Conservation (phyloP, 306 rosid species). For the Lablab purpureus region DNA sequence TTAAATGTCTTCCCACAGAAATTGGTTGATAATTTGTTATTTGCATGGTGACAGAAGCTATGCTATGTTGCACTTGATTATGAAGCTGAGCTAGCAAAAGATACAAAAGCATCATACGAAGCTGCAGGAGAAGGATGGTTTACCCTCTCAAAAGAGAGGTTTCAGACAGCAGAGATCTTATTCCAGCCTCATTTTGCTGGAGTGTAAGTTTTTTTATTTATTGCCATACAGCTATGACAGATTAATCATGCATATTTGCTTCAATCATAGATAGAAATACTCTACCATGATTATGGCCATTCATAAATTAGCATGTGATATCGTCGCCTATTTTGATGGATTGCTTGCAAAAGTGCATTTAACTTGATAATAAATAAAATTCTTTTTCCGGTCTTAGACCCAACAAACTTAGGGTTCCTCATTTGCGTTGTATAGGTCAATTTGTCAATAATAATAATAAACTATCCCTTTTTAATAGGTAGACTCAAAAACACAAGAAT, state of each 20-base stretch:
- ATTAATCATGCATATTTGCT: slow-evolving; percentile 11
- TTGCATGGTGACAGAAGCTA: slow-evolving; percentile 63
- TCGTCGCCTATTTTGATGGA: slow-evolving; percentile 15
- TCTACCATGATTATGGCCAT: slow-evolving; percentile 27
- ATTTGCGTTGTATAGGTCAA: slow-evolving; percentile 3
- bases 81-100: slow-evolving; percentile 77
- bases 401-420: not conserved
- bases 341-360: slow-evolving; percentile 18
- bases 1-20: slow-evolving; percentile 30
- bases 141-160: slow-evolving; percentile 86
- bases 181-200: slow-evolving; percentile 87
- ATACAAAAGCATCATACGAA: slow-evolving; percentile 75
- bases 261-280: slow-evolving; percentile 4
- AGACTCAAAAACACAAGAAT: not conserved
- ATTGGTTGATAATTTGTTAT: slow-evolving; percentile 44
- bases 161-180: slow-evolving; percentile 88
- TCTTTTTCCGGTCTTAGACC: not conserved
- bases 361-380: slow-evolving; percentile 4
- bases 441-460: not conserved
- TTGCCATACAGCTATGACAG: not conserved
- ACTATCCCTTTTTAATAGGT: not conserved
- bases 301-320: slow-evolving; percentile 6
- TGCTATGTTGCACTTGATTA: slow-evolving; percentile 91
- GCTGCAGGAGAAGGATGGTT: slow-evolving; percentile 74
- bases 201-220: slow-evolving; percentile 64